Evolutionary conservation across 768 basidiomycete genomes (phyloP).

Genomic region (Pisolithus albus): DNA sequence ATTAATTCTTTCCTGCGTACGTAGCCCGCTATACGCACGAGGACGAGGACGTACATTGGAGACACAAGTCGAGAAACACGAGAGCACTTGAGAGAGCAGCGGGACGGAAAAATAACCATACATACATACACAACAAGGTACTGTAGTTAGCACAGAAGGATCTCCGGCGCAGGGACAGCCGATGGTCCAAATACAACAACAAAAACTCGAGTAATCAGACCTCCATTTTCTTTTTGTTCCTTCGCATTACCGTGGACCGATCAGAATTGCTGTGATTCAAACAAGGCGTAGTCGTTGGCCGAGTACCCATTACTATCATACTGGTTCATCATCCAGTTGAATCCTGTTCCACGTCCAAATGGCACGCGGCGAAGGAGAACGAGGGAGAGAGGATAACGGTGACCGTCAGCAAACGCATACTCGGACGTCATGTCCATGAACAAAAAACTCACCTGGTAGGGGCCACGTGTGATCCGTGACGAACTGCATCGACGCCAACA

Average conservation of each 20-base stretch:
- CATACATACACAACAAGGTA: neutral
- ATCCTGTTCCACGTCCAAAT: constrained; percentile 18
- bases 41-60: neutral
- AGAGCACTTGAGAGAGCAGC: too few relatives aligned
- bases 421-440: neutral
- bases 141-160: neutral
- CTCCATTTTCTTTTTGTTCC: neutral
- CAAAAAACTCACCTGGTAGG: constrained; percentile 41
- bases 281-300: constrained; percentile 23
- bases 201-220: neutral
- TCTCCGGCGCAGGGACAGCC: neutral
- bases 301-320: constrained; percentile 14
- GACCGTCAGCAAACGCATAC: neutral
- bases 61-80: neutral
- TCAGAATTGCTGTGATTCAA: constrained; percentile 15
- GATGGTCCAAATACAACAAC: neutral
- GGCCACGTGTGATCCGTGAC: constrained; percentile 52
- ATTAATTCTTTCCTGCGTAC: too few relatives aligned
- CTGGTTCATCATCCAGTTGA: constrained; percentile 33
- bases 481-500: constrained; percentile 56
- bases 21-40: too few relatives aligned
- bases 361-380: neutral
- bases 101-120: neutral
- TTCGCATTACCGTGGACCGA: constrained; percentile 5
- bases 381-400: neutral